Base-by-base conservation (phyloP, 768 basidiomycete genomes). In the Pisolithus albus region DNA sequence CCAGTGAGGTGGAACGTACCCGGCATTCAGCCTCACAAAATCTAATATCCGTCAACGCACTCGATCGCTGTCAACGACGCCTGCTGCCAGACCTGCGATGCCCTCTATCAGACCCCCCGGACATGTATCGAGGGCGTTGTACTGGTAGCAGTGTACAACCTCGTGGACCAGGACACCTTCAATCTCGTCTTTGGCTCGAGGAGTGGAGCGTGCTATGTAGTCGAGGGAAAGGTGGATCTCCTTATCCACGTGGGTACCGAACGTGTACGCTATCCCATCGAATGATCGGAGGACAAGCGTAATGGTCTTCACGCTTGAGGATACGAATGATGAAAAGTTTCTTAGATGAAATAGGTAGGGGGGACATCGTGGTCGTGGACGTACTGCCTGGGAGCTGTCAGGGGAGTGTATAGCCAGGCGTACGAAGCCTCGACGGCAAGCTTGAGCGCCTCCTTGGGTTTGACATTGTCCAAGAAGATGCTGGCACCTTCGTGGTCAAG, bases 101-200 rank as follows among this genome's bases (percentile, higher is more conserved):
- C 88, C 88, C 61, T 92, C 88, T 55, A 88, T 80, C 44, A 92
- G 68, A 2, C 88, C 88, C 1, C 78, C 76, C 0, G 86, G 85
- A 56, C 78, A 83, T 40, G 75, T 77, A 23, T 72, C 81, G 21
- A 69, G 61, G 1, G 75, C 85, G 58, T 86, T 75, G 65, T 81
- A 78, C 61, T 90, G 88, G 62, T 75, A 90, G 60, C 84, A 89
- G 56, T 91, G 88, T 6, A 88, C 87, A 61, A 85, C 75, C 67
- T 91, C 86, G 62, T 87, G 88, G 34, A 77, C 70, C 3, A 91
- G 71, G 3, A 89, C 86, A 4, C 88, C 88, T 39, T 70, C 56
- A 46, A 89, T 82, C 68, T 91, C 88, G 44, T 84, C 75, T 26
- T 67, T 61, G 49, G 79, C 73, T 38, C 73, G 70, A 52, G 68